These are phyloP conservation scores for Nematocida sp. DNA, from an alignment of 371 early-diverging fungal genomes.

Conservation along the genomic window DNA sequence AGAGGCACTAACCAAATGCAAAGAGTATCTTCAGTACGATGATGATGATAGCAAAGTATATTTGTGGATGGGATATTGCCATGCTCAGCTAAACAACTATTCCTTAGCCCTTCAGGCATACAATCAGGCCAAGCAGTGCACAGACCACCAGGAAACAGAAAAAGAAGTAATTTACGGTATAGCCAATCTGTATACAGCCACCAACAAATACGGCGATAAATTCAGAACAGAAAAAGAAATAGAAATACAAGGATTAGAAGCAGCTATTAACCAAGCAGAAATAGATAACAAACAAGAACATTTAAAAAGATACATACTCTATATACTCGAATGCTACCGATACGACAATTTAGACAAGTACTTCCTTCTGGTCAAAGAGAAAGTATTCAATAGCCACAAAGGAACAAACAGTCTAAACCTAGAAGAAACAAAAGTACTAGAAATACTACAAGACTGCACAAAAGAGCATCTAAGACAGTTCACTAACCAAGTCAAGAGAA, in stretches of 20 bases:
- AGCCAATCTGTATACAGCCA: neutral
- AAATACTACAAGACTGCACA: too few species aligned
- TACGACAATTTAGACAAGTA: constrained; percentile 28
- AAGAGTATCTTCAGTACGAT: neutral
- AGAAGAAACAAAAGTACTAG: neutral
- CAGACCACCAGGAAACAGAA: neutral
- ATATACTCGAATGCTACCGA: neutral
- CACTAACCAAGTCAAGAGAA: neutral
- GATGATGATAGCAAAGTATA: neutral
- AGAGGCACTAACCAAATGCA: neutral
- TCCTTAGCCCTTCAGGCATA: neutral
- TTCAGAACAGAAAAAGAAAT: neutral
- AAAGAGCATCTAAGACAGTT: constrained; percentile 1
- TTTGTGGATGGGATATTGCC: neutral
- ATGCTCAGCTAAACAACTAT: neutral
- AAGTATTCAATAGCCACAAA: neutral
- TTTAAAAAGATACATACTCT: constrained; percentile 2
- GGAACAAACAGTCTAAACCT: neutral
- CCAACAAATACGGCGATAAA: neutral
- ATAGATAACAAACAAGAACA: neutral
- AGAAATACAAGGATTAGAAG: neutral
- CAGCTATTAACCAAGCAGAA: neutral
- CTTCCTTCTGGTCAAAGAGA: neutral
- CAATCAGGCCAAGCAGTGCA: neutral
- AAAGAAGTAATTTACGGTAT: constrained; percentile 1